Evolutionary conservation across 2,329 filamentous ascomycete genomes (phyloP).

Genomic region (Calonectria pseudoreteaudii): DNA sequence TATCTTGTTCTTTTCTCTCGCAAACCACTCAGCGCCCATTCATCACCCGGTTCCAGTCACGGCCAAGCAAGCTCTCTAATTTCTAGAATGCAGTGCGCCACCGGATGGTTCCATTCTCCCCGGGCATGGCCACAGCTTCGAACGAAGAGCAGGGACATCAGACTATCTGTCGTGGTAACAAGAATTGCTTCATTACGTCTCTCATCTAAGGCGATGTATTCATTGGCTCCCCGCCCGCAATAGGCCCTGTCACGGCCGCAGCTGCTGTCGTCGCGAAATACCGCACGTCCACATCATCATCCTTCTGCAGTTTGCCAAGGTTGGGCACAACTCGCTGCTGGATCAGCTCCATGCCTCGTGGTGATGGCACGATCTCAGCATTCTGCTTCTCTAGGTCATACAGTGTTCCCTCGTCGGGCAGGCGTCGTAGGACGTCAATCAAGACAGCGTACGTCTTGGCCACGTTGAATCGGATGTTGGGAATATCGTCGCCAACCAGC

Average conservation of each 20-base stretch:
- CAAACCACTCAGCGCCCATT: constrained; percentile 6
- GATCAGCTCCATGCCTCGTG: constrained; percentile 82
- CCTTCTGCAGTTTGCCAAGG: constrained; percentile 94
- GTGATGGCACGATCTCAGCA: constrained; percentile 70
- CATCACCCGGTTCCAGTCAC: constrained; percentile 13
- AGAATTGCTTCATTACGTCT: constrained; percentile 65
- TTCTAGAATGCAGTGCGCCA: constrained; percentile 42
- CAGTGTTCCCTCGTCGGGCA: constrained; percentile 90
- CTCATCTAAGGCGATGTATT: constrained; percentile 73
- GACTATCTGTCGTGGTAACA: constrained; percentile 52
- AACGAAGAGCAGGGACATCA: constrained; percentile 29
- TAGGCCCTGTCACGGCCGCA: constrained; percentile 63
- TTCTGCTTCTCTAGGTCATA: constrained; percentile 86
- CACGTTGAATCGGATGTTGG: constrained; percentile 99
- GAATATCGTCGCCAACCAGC: constrained; percentile 93
- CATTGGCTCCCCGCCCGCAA: constrained; percentile 68
- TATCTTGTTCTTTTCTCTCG: constrained; percentile 12
- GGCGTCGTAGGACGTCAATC: constrained; percentile 89
- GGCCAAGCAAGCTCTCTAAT: constrained; percentile 6
- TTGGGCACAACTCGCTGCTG: constrained; percentile 88
- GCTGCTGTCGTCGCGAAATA: constrained; percentile 96
- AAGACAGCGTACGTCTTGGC: constrained; percentile 96
- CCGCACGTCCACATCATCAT: constrained; percentile 97
- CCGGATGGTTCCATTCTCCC: constrained; percentile 30
- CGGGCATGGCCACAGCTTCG: constrained; percentile 28